Percentiles rank a stretch among this genome's conserved stretches.
phyloP scores from a whole-genome alignment of 192 early-diverging fungal genomes.

The Physocladia obscura region DNA sequence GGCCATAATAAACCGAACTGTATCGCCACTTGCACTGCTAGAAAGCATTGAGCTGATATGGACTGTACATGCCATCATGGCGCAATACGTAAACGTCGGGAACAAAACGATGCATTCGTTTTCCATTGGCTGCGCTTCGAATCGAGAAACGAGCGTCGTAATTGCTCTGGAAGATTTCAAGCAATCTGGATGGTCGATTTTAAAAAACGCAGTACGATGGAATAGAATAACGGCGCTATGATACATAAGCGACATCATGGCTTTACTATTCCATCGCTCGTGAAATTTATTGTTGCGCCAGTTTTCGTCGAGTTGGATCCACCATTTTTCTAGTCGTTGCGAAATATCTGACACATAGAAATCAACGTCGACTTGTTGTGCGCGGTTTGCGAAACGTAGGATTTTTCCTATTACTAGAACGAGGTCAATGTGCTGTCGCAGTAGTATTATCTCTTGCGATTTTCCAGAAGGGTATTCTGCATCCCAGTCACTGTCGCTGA shows the following conservation, averaged over 20 bases:
- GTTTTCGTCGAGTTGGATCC: neutral
- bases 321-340: neutral
- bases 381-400: slow-evolving; percentile 22
- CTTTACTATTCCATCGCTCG: slow-evolving; percentile 22
- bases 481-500: slow-evolving; percentile 27
- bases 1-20: neutral
- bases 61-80: slow-evolving; percentile 5
- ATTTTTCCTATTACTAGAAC: slow-evolving; percentile 15
- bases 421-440: slow-evolving; percentile 16
- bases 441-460: neutral
- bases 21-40: neutral
- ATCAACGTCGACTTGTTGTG: neutral
- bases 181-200: neutral
- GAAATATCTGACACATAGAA: neutral
- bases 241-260: slow-evolving; percentile 21
- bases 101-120: slow-evolving; percentile 9
- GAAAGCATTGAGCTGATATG: neutral
- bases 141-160: neutral
- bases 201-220: slow-evolving; percentile 8
- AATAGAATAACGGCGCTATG: slow-evolving; percentile 26
- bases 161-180: slow-evolving; percentile 1
- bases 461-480: neutral
- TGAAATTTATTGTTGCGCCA: neutral
- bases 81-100: slow-evolving; percentile 23
- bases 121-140: neutral